These are phyloP conservation scores for Chamaecyparis obtusa DNA, from an alignment of 75 land plant species.

Conservation along the genomic window DNA sequence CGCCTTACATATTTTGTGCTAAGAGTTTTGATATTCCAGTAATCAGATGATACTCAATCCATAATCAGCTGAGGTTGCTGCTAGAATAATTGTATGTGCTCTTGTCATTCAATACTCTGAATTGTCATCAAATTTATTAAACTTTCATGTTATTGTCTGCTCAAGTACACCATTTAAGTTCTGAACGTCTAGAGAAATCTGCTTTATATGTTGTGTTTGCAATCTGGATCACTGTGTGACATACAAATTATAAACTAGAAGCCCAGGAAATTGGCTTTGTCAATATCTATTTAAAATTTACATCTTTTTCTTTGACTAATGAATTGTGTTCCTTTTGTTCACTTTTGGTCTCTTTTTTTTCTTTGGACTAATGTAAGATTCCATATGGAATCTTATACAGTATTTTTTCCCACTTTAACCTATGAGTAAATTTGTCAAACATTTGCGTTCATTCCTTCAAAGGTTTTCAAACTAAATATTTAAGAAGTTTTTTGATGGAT, in stretches of 20 bases:
- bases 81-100: not conserved
- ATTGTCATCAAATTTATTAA: not conserved
- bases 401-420: no score
- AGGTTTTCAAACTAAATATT: no score
- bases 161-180: not conserved
- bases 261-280: not conserved
- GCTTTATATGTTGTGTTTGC: not conserved
- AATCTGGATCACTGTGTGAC: not conserved
- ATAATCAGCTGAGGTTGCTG: not conserved
- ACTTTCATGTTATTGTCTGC: not conserved
- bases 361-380: no score
- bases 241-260: not conserved
- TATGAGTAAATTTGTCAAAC: no score
- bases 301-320: not conserved
- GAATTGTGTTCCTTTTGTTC: not conserved
- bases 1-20: not conserved
- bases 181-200: not conserved
- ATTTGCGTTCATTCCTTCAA: no score
- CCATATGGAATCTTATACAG: no score
- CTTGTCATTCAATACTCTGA: not conserved
- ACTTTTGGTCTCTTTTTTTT: not conserved
- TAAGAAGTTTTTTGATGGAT: no score
- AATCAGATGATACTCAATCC: not conserved
- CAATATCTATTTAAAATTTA: not conserved
- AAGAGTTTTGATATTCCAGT: not conserved